Evolutionary conservation across 805 yeast species (phyloP), one percentile per base, ranked within the genome.

Genomic region (Yarrowia porcina): DNA sequence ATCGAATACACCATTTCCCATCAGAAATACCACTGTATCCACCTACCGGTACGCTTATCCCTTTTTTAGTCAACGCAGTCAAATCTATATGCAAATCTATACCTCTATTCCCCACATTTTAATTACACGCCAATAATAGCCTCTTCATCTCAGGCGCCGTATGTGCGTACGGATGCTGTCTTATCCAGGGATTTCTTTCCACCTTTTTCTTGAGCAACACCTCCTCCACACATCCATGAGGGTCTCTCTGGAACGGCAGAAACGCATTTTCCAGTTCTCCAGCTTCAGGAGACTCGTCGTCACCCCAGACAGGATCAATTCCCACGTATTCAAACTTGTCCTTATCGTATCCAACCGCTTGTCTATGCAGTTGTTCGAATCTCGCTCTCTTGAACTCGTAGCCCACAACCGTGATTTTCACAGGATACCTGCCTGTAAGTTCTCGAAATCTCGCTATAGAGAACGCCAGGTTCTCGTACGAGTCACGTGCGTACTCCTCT

Each of bases 311-410:
- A 7, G 61, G 61, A 18, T 56, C 61, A 13, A 56, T 39, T 2
- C 61, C 61, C 9, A 56, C 49, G 38, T 56, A 56, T n/a, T 56
- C 49, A n/a, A 56, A 39, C 30, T 32, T 56, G 38, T 41, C 49
- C 1, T 20, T 21, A 3, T 39, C 38, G n/a, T 20, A 56, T 7
- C 49, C 61, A 9, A 59, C 54, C 2, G 63, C 56, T n/a, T 20
- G 35, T 27, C 35, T 21, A 49, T 71, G 73, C 30, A 70, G 41
- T 8, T 61, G 49, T 10, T 35, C 47, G 69, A 89, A 89, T 60
- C 96, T 76, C 18, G 71, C 69, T 61, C 82, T 74, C 69, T 90
- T 90, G 73, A 90, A 90, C 47, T 84, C 90, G 70, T 88, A 88
- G 1, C 96, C 94, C 3, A 84, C 82, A 3, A 90, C 78, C 0